Evolutionary conservation across 345 rosid genomes (phyloP).

Genomic region (Gossypium arboreum): DNA sequence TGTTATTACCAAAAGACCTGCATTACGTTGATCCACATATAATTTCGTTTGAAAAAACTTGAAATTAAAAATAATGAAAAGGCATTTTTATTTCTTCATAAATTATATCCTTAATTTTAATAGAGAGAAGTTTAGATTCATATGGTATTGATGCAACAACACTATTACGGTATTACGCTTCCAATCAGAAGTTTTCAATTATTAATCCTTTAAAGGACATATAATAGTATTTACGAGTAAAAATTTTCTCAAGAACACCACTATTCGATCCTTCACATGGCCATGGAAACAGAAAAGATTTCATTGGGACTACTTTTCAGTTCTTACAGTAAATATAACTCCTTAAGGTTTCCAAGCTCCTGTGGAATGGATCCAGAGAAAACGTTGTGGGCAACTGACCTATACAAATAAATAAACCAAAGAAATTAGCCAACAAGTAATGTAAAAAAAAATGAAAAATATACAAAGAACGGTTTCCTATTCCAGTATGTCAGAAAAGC

Average conservation of each 20-base stretch:
- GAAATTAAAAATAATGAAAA: no score
- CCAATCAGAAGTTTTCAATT: background rate
- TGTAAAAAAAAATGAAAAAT: background rate
- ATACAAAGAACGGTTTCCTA: background rate
- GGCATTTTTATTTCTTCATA: no score
- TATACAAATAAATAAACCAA: background rate
- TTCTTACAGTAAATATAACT: slow-evolving; percentile 30
- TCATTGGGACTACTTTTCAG: background rate
- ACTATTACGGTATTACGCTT: no score
- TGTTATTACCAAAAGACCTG: slow-evolving; percentile 7
- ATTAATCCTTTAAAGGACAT: background rate
- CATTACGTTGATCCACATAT: background rate
- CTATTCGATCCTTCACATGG: background rate
- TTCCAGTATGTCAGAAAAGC: background rate
- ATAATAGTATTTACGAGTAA: background rate
- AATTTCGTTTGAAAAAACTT: background rate
- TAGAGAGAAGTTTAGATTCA: no score
- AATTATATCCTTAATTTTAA: no score
- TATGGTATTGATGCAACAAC: no score
- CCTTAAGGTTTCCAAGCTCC: slow-evolving; percentile 35
- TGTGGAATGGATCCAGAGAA: slow-evolving; percentile 37
- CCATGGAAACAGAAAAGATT: background rate
- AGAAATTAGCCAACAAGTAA: background rate
- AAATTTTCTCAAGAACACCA: background rate
- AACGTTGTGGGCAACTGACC: slow-evolving; percentile 26